A percentile compares a stretch with the other conserved stretches of the same genome.
Conservation (phyloP, 2,329 filamentous ascomycete species). For the Alternaria sp. region DNA sequence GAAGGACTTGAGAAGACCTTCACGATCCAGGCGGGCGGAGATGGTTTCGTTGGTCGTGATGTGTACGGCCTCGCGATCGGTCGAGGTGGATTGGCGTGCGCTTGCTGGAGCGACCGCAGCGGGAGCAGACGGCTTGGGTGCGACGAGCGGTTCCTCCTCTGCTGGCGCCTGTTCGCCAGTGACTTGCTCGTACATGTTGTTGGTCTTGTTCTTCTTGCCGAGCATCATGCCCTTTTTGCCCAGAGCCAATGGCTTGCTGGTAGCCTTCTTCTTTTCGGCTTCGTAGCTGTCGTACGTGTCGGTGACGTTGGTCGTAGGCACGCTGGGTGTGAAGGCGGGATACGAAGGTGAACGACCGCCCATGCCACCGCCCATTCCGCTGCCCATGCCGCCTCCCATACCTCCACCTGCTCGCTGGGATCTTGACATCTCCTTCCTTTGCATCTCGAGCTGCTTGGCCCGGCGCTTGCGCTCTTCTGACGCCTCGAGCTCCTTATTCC, state of each 20-base stretch:
- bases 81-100: constrained; percentile 68
- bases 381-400: constrained; percentile 38
- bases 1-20: constrained; percentile 85
- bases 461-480: constrained; percentile 98
- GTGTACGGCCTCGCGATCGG: constrained; percentile 85
- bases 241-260: constrained; percentile 76
- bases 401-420: constrained; percentile 62
- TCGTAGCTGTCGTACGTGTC: constrained; percentile 94
- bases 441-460: constrained; percentile 98
- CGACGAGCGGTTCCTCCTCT: constrained; percentile 81
- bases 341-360: constrained; percentile 79
- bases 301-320: constrained; percentile 69
- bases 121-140: constrained; percentile 59
- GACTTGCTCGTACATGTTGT: constrained; percentile 96
- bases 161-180: constrained; percentile 82
- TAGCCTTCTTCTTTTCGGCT: constrained; percentile 93
- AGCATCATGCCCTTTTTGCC: constrained; percentile 99
- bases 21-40: constrained; percentile 83
- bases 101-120: constrained; percentile 60
- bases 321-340: constrained; percentile 84
- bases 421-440: constrained; percentile 93
- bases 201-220: constrained; percentile 98
- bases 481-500: constrained; percentile 99
- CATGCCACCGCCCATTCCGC: constrained; percentile 52
- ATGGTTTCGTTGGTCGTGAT: constrained; percentile 90